Evolutionary conservation across 2,329 filamentous ascomycete genomes (phyloP), one percentile per base, ranked within the genome.

Genomic region (Pseudogymnoascus sp.): DNA sequence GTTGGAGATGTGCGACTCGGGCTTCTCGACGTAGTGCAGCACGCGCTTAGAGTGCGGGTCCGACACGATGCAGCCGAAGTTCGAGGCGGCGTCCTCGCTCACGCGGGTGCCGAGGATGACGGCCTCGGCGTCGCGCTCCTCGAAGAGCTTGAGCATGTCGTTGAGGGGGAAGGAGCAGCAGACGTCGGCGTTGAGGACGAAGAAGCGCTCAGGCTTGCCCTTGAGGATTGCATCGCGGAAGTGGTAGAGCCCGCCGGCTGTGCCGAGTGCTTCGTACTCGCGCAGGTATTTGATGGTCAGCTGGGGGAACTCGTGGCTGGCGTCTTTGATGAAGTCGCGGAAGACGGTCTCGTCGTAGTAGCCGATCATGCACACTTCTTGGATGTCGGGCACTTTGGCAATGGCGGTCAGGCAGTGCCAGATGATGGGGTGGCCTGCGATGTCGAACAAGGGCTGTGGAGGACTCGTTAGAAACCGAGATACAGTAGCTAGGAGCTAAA

Each of bases 211-310:
- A 39, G 94, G 94, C 66, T 87, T 86, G 72, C 93, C 92, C 81
- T 97, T 97, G 74, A 97, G 85, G 73, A 99, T 97, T 67, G 91
- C 91, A 84, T 99, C 94, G 73, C 94, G 91, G 86, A 99, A 97
- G 79, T 97, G 94, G 83, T 97, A 99, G 50, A 99, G 85, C 64
- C 94, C 94, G 69, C 94, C 94, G 31, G 94, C 94, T 11, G 94
- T 97, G 73, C 94, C 94, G 65, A 99, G 79, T 63, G 94, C 92
- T 76, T 96, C 88, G 79, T 99, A 99, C 81, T 99, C 94, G 73
- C 94, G 90, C 60, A 99, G 85, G 79, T 99, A 99, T 75, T 92
- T 91, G 78, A 97, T 91, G 70, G 86, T 86, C 70, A 97, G 85
- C 72, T 90, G 84, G 60, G 92, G 91, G 78, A 96, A 96, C 73